Evolutionary conservation across 352 stramenopile species (phyloP).

Genomic region (Plasmopara muralis): DNA sequence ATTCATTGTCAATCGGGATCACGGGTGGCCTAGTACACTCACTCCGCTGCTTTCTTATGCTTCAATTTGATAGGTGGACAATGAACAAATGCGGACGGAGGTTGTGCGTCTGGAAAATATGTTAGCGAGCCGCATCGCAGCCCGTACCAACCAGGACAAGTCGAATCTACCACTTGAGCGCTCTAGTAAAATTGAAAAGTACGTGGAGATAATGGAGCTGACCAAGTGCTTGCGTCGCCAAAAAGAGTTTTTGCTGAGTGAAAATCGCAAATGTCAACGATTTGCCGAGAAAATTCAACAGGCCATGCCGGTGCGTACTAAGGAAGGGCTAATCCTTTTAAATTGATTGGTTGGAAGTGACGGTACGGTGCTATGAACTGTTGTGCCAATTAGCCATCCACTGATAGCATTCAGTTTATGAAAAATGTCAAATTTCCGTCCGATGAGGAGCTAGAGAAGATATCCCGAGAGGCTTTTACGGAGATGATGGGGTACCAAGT

Average conservation of each 20-base stretch:
- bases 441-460: constrained; percentile 75
- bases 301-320: constrained; percentile 61
- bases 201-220: constrained; percentile 83
- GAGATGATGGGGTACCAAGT: constrained; percentile 81
- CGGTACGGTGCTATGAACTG: constrained; percentile 5
- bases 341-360: neutral
- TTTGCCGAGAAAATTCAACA: constrained; percentile 85
- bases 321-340: neutral
- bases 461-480: constrained; percentile 61
- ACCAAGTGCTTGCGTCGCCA: constrained; percentile 82
- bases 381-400: constrained; percentile 45
- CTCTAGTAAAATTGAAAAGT: constrained; percentile 82
- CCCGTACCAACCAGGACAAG: constrained; percentile 65
- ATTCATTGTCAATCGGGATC: neutral
- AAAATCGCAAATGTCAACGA: constrained; percentile 81
- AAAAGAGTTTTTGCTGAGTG: constrained; percentile 79
- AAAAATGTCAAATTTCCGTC: constrained; percentile 81
- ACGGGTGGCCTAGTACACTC: neutral
- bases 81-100: constrained; percentile 72
- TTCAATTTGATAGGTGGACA: constrained; percentile 48
- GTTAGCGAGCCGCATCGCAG: constrained; percentile 59
- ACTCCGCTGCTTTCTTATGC: neutral
- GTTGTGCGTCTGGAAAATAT: constrained; percentile 76
- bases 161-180: constrained; percentile 64
- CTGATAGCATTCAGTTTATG: constrained; percentile 84